Evolutionary conservation across 495 filamentous ascomycete genomes (phyloP).

Genomic region (Podospora comata): DNA sequence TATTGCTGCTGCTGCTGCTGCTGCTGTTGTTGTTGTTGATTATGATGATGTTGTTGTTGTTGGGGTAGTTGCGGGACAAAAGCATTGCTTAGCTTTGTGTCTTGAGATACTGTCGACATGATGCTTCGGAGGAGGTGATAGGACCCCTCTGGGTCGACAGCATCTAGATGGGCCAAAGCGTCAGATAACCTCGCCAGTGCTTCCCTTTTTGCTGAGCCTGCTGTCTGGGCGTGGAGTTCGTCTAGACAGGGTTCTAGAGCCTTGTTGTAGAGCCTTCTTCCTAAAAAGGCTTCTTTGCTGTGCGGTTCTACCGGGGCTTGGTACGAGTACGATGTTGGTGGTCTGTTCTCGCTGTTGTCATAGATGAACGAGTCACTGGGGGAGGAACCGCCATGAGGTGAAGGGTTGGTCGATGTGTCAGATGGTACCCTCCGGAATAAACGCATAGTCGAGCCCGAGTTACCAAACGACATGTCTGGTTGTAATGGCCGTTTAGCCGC

Average conservation of each 20-base stretch:
- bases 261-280: constrained; percentile 73
- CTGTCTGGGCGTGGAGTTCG: constrained; percentile 77
- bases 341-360: constrained; percentile 40
- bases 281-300: constrained; percentile 78
- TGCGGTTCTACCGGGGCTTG: constrained; percentile 44
- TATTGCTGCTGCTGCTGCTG: neutral
- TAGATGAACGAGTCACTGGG: constrained; percentile 31
- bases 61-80: constrained; percentile 28
- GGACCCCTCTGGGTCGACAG: constrained; percentile 84
- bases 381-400: constrained; percentile 33
- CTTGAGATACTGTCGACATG: constrained; percentile 46
- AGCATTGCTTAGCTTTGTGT: constrained; percentile 39
- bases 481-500: constrained; percentile 72
- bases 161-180: constrained; percentile 79
- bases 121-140: constrained; percentile 75
- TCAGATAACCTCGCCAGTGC: constrained; percentile 75
- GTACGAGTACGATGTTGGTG: constrained; percentile 25
- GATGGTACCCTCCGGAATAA: constrained; percentile 84
- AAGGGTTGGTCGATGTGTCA: constrained; percentile 53
- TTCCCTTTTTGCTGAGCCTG: constrained; percentile 69
- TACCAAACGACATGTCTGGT: constrained; percentile 85
- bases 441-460: constrained; percentile 81
- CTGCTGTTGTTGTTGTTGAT: neutral
- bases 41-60: neutral
- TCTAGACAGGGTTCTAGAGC: constrained; percentile 76